Conservation (phyloP, 139 green algal species). For the Micractinium conductrix region DNA sequence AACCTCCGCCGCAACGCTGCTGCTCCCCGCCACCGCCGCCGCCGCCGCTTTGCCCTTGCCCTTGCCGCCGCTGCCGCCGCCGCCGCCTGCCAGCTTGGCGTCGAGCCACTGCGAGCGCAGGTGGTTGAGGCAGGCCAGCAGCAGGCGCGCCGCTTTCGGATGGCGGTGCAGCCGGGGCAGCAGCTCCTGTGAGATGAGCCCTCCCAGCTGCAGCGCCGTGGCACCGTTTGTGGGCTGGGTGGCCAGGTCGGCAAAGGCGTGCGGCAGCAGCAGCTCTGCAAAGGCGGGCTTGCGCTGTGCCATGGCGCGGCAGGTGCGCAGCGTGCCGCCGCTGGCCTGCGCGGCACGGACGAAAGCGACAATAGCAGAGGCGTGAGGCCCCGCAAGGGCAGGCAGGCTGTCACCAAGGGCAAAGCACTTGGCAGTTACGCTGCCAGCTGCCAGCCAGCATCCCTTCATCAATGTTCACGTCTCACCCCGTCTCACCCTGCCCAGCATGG, state of each 20-base stretch:
- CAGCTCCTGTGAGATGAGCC: constrained; percentile 11
- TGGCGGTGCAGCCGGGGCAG: constrained; percentile 33
- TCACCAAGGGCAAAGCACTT: neutral
- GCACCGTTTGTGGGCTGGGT: constrained; percentile 14
- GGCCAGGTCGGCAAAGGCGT: constrained; percentile 60
- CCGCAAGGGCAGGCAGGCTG: neutral
- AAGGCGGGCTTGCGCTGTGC: constrained; percentile 53
- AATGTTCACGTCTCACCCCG: neutral
- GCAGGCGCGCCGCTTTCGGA: constrained; percentile 55
- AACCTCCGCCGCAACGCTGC: neutral
- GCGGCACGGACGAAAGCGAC: neutral
- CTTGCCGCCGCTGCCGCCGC: neutral
- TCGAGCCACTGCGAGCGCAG: constrained; percentile 52
- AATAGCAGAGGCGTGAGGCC: neutral
- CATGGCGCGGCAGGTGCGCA: constrained; percentile 42
- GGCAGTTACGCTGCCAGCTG: neutral
- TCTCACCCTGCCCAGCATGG: constrained; percentile 51
- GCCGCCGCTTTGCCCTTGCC: neutral
- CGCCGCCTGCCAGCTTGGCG: constrained; percentile 25
- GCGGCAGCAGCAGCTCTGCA: constrained; percentile 67
- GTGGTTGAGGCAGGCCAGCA: constrained; percentile 65
- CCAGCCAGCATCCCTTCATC: neutral
- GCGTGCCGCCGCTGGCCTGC: constrained; percentile 30
- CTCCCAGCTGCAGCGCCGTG: constrained; percentile 8
- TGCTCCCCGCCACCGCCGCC: neutral